phyloP scores from a whole-genome alignment of 805 yeast species.

The Myxozyma monticola region DNA sequence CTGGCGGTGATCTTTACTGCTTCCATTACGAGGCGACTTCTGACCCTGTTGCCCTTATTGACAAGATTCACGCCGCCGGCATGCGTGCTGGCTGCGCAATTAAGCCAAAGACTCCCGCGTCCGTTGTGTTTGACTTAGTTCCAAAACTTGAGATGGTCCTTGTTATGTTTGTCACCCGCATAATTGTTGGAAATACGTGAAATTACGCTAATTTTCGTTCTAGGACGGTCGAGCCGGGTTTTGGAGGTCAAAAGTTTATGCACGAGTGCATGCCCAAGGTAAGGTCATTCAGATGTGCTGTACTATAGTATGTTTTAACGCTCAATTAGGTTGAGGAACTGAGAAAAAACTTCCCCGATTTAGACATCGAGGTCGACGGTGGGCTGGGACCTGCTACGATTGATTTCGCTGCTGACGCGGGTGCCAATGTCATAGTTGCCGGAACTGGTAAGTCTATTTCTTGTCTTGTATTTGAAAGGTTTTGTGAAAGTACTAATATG shows the following conservation, averaged over 20 bases:
- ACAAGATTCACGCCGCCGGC: conserved; percentile 73
- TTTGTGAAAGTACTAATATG: background rate
- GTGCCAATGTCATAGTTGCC: conserved; percentile 97
- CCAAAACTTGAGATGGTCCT: conserved; percentile 88
- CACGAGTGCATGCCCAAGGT: conserved; percentile 93
- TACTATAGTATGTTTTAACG: background rate
- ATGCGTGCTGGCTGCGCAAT: conserved; percentile 93
- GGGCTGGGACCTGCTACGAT: conserved; percentile 88
- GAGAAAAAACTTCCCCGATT: conserved; percentile 69
- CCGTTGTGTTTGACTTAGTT: conserved; percentile 72
- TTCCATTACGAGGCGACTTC: conserved; percentile 87
- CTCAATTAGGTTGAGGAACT: conserved; percentile 52
- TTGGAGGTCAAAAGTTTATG: conserved; percentile 98
- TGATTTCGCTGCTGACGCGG: conserved; percentile 88
- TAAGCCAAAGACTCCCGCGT: conserved; percentile 90
- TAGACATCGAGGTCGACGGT: conserved; percentile 95
- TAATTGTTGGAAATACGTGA: background rate
- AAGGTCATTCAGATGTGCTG: background rate
- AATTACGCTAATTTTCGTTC: background rate
- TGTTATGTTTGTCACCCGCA: conserved; percentile 56
- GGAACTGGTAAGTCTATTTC: conserved; percentile 50
- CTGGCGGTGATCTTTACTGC: conserved; percentile 94
- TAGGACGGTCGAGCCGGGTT: conserved; percentile 93
- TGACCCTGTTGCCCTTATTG: conserved; percentile 71
- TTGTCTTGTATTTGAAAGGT: background rate